These are phyloP conservation scores for Kazachstania viticola DNA, from an alignment of 805 yeast species.

Conservation along the genomic window DNA sequence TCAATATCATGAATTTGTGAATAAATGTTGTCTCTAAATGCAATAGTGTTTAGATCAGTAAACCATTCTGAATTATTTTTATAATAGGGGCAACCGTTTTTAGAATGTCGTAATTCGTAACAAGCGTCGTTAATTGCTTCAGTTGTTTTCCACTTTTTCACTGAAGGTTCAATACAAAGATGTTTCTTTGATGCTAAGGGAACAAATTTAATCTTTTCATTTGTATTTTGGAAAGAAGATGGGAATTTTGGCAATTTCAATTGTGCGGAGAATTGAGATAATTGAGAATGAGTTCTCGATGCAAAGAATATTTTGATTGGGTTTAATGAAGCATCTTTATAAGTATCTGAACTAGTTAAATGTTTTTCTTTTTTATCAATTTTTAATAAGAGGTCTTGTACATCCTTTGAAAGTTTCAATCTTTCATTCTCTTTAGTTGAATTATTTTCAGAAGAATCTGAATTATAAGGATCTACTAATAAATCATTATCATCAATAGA, in stretches of 20 bases:
- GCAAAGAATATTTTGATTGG: conserved; percentile 51
- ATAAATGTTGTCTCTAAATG: conserved; percentile 45
- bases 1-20: conserved; percentile 65
- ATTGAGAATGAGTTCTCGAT: conserved; percentile 86
- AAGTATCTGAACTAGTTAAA: conserved; percentile 7
- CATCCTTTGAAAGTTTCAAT: conserved; percentile 27
- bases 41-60: conserved; percentile 28
- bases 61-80: conserved; percentile 31
- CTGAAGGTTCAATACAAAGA: conserved; percentile 61
- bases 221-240: conserved; percentile 34
- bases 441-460: conserved; percentile 24
- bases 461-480: conserved; percentile 13
- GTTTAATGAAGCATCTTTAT: conserved; percentile 17
- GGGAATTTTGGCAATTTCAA: conserved; percentile 50
- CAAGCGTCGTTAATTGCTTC: conserved; percentile 72
- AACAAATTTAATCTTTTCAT: conserved; percentile 51
- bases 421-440: neutral
- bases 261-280: conserved; percentile 70
- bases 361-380: conserved; percentile 24
- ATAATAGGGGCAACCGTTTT: conserved; percentile 18
- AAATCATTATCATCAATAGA: conserved; percentile 22
- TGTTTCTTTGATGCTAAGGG: conserved; percentile 81
- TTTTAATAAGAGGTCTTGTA: conserved; percentile 35
- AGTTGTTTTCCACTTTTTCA: conserved; percentile 36
- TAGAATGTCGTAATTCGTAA: conserved; percentile 46